Conservation (phyloP, 441 rosid species). For the Hura crepitans region DNA sequence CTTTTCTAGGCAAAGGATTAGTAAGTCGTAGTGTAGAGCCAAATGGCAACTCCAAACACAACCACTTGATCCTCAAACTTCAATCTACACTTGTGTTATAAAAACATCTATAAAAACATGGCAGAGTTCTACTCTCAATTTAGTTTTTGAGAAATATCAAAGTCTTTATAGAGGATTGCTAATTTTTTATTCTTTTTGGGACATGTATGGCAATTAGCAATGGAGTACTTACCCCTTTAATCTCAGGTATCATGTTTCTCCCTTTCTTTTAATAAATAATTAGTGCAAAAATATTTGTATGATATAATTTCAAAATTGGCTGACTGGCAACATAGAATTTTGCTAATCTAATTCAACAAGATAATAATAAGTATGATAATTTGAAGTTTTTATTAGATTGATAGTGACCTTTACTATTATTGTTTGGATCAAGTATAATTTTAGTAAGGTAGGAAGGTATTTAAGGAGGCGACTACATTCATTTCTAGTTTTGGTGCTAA, state of each 20-base stretch:
- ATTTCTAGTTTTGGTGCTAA: background rate
- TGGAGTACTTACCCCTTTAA: conserved; percentile 69
- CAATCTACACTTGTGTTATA: too few relatives aligned
- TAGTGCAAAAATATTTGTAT: too few relatives aligned
- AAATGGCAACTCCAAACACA: too few relatives aligned
- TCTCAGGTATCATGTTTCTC: conserved; percentile 58
- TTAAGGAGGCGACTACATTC: background rate
- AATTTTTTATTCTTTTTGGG: conserved; percentile 60
- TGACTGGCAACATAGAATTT: too few relatives aligned
- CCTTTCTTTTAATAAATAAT: too few relatives aligned
- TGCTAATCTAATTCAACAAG: too few relatives aligned
- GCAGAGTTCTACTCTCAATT: conserved; percentile 48
- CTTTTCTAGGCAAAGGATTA: too few relatives aligned
- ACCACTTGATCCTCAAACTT: too few relatives aligned
- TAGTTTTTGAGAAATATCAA: conserved; percentile 53
- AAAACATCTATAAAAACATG: conserved; percentile 43
- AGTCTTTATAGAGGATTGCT: conserved; percentile 41
- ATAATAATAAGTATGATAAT: too few relatives aligned
- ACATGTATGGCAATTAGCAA: conserved; percentile 78
- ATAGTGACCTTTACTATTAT: background rate
- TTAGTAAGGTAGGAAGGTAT: background rate
- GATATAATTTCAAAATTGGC: too few relatives aligned
- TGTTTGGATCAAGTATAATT: background rate
- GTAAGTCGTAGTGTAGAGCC: too few relatives aligned
- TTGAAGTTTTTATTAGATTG: background rate